Conservation (phyloP, 495 filamentous ascomycete genomes). For the Astrothelium macrocarpum region DNA sequence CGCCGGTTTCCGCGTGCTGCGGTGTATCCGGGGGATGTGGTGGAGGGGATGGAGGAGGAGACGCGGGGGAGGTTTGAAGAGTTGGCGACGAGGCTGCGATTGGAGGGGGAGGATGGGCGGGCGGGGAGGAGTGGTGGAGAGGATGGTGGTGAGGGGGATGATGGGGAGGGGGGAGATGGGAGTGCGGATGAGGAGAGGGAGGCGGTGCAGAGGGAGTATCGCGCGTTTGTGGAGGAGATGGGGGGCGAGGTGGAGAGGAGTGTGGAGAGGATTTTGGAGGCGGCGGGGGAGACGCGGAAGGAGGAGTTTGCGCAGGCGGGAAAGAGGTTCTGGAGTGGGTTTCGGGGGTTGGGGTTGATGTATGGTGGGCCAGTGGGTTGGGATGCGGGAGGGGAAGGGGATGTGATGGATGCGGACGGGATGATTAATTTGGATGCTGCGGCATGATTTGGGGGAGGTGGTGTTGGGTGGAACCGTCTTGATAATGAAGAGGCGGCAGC, state of each 20-base stretch:
- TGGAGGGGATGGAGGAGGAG: slow-evolving; percentile 47
- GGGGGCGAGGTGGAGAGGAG: slow-evolving; percentile 54
- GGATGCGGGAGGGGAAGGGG: neutral
- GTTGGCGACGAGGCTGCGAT: neutral
- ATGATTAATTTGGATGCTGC: neutral
- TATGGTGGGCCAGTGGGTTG: neutral
- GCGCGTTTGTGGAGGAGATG: slow-evolving; percentile 61
- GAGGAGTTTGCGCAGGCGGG: neutral
- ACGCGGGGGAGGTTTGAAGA: slow-evolving; percentile 28
- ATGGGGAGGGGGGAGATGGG: slow-evolving; percentile 38
- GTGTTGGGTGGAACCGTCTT: too few species aligned
- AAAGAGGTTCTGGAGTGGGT: neutral
- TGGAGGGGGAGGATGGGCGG: slow-evolving; percentile 13
- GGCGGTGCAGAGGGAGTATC: slow-evolving; percentile 58
- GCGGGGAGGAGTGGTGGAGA: slow-evolving; percentile 31
- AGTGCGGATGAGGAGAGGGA: slow-evolving; percentile 43
- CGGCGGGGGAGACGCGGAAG: slow-evolving; percentile 36
- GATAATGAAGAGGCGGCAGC: too few species aligned
- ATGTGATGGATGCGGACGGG: neutral
- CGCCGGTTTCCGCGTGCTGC: slow-evolving; percentile 58
- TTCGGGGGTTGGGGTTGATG: neutral
- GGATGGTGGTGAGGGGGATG: slow-evolving; percentile 27
- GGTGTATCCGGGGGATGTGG: slow-evolving; percentile 58
- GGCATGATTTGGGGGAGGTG: too few species aligned
- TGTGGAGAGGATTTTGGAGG: slow-evolving; percentile 52